Evolutionary conservation across 2,329 filamentous ascomycete genomes (phyloP), one percentile per base, ranked within the genome.

Genomic region (Bipolaris sorokiniana): DNA sequence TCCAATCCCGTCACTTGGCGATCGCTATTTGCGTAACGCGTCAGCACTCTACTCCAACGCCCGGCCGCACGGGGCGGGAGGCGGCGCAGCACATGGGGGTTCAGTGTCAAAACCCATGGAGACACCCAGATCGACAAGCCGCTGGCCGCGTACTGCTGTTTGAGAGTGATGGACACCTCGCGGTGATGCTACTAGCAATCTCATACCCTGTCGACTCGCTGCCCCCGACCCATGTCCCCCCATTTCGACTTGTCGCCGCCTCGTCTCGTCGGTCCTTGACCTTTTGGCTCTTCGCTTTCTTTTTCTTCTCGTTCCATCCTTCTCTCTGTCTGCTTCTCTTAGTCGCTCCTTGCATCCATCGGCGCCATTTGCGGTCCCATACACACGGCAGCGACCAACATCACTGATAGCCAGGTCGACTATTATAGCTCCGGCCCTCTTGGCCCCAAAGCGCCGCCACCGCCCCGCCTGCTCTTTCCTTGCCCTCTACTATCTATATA

Each of bases 21-120:
- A 58, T 58, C 45, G 22, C 48, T 34, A 38, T 34, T 36, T 50
- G 51, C 46, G 51, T 52, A 49, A 56, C 56, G 52, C 58, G 58
- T 57, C 41, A 60, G 38, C 50, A 31, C 46, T 18, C 26, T 23
- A 18, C 28, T 54, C 23, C 45, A 50, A 45, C 48, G 40, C 55
- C 45, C 41, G 34, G 55, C 45, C 34, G 51, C 49, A 54, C 45
- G 44, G 51, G 20, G 55, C 55, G 45, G 38, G 51, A 41, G 26
- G 45, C 51, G 55, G 55, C 45, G 22, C 55, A 33, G 33, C 33
- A 42, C 23, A 46, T 54, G 45, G 44, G 38, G 54, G 38, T 34
- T 15, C 31, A 44, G 55, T 54, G 51, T 45, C 55, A 49, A 58
- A 54, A 54, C 55, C 51, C 40, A 59, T 52, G 53, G 53, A 34